Evolutionary conservation across 2,329 filamentous ascomycete species (phyloP), one percentile per base, ranked within the genome.

Genomic region (Exophiala xenobiotica): DNA sequence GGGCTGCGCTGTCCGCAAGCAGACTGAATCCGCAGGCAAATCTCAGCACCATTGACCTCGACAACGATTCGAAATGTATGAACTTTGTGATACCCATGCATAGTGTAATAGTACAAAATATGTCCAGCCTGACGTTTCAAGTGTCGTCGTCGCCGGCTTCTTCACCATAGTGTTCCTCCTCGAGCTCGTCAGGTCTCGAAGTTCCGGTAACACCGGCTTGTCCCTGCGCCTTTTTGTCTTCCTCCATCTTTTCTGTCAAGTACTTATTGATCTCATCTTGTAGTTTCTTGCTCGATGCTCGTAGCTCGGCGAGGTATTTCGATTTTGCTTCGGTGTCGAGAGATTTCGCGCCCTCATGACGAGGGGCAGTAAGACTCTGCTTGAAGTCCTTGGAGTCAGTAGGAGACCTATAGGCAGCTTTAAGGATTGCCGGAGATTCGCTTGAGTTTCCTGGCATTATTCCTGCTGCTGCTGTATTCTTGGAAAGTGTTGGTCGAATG

Each of bases 1-100:
- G 65, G 88, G 87, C 20, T 93, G 88, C 71, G 75, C 88, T 62
- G 82, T 68, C 59, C 69, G 71, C 56, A 65, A 67, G 41, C 59
- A 62, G 56, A 61, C 47, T 33, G 59, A 59, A 37, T 18, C 58
- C 7, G 48, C 64, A 23, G 59, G 61, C n/a, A 57, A 59, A 46
- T 37, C 50, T 31, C 61, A 56, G 59, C 19, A 29, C 14, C 26
- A 22, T 47, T 22, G 7, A n/a, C 33, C 26, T 14, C 29, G 16
- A 19, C 24, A 35, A 37, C 20, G 12, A 19, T 11, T 20, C 31
- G 31, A 2, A 46, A 56, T 38, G 48, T 58, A 47, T n/a, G 50
- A 48, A 45, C 51, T 51, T 45, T 51, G 46, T 57, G 58, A 61
- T 57, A 58, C 62, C 50, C 52, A 46, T 58, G 58, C 48, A 11